A percentile compares a stretch with the other conserved stretches of the same genome.
These are phyloP conservation scores for Rhytidhysteron rufulum DNA, from an alignment of 2,329 filamentous ascomycete species.

Conservation along the genomic window DNA sequence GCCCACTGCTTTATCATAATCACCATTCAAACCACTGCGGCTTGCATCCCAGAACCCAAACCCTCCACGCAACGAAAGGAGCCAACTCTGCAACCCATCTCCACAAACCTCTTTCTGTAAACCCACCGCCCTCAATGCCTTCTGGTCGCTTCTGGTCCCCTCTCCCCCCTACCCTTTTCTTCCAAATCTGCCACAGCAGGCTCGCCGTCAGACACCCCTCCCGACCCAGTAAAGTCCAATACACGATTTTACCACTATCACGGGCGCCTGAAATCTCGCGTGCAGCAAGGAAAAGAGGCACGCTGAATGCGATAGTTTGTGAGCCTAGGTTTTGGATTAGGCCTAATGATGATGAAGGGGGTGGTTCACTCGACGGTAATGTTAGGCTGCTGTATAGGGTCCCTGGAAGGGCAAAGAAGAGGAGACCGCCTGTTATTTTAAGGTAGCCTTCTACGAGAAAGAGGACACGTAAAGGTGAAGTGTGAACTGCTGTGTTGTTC, in stretches of 20 bases:
- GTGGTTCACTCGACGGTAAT: too few species aligned
- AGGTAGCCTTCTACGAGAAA: conserved; percentile 13
- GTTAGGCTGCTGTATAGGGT: too few species aligned
- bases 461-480: conserved; percentile 11
- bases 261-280: background rate
- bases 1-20: too few species aligned
- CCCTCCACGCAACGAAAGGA: background rate
- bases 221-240: background rate
- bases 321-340: conserved; percentile 13
- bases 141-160: background rate
- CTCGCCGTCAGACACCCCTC: background rate
- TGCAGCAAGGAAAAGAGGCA: conserved; percentile 14
- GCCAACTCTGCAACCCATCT: background rate
- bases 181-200: background rate
- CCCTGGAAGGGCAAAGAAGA: conserved; percentile 12
- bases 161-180: background rate
- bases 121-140: background rate
- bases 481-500: background rate
- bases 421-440: conserved; percentile 12
- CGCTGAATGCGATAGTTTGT: conserved; percentile 15
- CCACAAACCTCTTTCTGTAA: background rate
- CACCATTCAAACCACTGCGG: conserved; percentile 1
- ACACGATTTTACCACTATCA: background rate
- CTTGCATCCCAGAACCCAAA: background rate
- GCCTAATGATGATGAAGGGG: conserved; percentile 2